A percentile compares a stretch with the other conserved stretches of the same genome.
Conservation (phyloP, 2,329 filamentous ascomycete genomes). For the Arthroderma sp. region DNA sequence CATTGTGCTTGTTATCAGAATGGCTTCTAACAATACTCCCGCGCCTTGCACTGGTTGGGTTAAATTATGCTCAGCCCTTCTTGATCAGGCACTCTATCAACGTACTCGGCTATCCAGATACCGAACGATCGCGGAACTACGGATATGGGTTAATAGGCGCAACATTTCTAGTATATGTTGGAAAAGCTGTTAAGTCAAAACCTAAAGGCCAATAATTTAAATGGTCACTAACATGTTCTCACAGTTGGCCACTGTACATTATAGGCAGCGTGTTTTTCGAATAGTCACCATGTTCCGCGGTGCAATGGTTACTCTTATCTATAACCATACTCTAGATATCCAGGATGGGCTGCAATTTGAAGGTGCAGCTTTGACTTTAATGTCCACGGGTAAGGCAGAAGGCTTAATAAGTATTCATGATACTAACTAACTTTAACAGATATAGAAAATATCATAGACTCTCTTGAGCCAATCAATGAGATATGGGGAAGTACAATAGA, state of each 20-base stretch:
- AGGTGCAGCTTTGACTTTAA: conserved; percentile 1
- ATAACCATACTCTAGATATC: neutral
- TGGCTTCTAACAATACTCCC: conserved; percentile 10
- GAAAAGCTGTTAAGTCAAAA: conserved; percentile 6
- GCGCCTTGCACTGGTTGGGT: conserved; percentile 18
- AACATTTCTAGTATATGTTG: conserved; percentile 14
- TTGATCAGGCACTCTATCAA: conserved; percentile 19
- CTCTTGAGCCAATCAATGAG: conserved; percentile 1
- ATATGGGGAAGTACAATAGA: conserved; percentile 6
- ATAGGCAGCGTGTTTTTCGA: conserved; percentile 6
- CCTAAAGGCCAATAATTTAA: neutral
- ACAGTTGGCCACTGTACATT: conserved; percentile 4
- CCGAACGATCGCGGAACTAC: conserved; percentile 11
- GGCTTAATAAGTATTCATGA: neutral
- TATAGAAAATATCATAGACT: conserved; percentile 6
- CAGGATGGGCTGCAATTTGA: neutral
- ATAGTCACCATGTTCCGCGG: conserved; percentile 7
- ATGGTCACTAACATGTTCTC: neutral
- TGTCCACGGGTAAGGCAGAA: conserved; percentile 1
- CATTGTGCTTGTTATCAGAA: neutral
- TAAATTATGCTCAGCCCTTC: conserved; percentile 20
- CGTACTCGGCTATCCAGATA: conserved; percentile 12
- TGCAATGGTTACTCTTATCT: conserved; percentile 5
- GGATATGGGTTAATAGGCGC: conserved; percentile 20
- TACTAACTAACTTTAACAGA: conserved; percentile 3